A percentile compares a stretch with the other conserved stretches of the same genome.
phyloP scores from a whole-genome alignment of 2,329 filamentous ascomycete genomes.

The Diplocarpon rosae region DNA sequence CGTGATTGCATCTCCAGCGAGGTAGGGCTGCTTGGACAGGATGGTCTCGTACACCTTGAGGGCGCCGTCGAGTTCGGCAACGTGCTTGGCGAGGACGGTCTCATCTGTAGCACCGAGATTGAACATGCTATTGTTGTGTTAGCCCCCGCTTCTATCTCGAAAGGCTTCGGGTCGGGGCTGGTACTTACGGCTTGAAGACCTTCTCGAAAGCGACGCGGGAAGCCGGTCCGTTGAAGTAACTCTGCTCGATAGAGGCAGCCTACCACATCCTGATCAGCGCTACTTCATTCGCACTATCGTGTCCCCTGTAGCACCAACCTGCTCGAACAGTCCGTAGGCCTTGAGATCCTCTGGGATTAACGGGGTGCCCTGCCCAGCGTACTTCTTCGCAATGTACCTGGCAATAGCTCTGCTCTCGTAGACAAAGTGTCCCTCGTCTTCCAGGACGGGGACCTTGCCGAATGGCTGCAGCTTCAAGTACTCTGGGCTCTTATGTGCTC shows the following conservation, averaged over 20 bases:
- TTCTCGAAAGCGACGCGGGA: constrained; percentile 13
- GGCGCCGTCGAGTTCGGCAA: constrained; percentile 11
- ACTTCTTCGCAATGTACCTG: constrained; percentile 25
- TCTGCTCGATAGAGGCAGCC: constrained; percentile 22
- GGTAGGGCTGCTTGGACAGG: constrained; percentile 20
- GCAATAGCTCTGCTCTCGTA: constrained; percentile 28
- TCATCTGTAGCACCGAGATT: constrained; percentile 12
- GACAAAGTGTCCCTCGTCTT: constrained; percentile 27
- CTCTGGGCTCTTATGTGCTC: constrained; percentile 22
- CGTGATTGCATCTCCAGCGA: constrained; percentile 22
- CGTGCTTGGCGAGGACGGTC: constrained; percentile 6
- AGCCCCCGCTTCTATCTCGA: not conserved
- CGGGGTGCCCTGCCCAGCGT: constrained; percentile 21
- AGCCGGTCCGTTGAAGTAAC: constrained; percentile 17
- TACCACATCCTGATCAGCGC: constrained; percentile 1
- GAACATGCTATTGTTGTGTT: constrained; percentile 3
- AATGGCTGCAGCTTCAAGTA: constrained; percentile 27
- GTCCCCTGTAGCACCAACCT: constrained; percentile 14
- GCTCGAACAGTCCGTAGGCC: constrained; percentile 17
- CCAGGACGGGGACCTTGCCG: constrained; percentile 28
- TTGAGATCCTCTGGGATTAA: constrained; percentile 22
- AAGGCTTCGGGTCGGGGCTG: not conserved
- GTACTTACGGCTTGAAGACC: constrained; percentile 16
- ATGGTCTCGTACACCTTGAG: constrained; percentile 21
- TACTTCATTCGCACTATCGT: not conserved